Conservation (phyloP, 2,329 filamentous ascomycete species). For the Botrytis byssoidea region DNA sequence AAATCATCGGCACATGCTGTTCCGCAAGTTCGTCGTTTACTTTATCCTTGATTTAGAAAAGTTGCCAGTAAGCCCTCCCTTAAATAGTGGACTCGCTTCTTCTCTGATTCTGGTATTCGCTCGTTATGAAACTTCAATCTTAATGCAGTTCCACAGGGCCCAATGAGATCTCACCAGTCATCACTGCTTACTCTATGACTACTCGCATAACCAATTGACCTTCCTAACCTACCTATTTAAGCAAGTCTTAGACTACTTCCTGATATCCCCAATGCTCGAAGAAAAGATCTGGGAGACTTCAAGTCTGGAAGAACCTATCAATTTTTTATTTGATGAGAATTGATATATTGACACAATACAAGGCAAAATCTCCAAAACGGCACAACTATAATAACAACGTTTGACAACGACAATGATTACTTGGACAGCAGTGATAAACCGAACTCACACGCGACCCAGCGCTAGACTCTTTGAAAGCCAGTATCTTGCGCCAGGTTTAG, state of each 20-base stretch:
- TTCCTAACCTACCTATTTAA: background rate
- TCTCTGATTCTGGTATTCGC: background rate
- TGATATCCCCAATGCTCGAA: accelerated
- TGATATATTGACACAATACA: too few species aligned
- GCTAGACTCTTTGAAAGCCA: too few species aligned
- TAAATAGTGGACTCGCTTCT: background rate
- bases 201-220: background rate
- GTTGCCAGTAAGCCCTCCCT: background rate
- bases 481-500: too few species aligned
- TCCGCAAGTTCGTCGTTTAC: too few species aligned
- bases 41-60: background rate
- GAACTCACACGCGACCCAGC: too few species aligned
- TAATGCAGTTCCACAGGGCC: too few species aligned
- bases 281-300: accelerated
- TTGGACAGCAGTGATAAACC: too few species aligned
- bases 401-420: too few species aligned
- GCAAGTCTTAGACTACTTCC: background rate
- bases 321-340: background rate
- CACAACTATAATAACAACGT: too few species aligned
- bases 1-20: too few species aligned
- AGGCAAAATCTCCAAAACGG: accelerated
- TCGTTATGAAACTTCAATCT: background rate
- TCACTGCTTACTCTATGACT: accelerated
- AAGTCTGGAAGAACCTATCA: background rate
- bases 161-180: too few species aligned